phyloP scores from a whole-genome alignment of 1,284 basidiomycete species.

The Irpex lacteus region DNA sequence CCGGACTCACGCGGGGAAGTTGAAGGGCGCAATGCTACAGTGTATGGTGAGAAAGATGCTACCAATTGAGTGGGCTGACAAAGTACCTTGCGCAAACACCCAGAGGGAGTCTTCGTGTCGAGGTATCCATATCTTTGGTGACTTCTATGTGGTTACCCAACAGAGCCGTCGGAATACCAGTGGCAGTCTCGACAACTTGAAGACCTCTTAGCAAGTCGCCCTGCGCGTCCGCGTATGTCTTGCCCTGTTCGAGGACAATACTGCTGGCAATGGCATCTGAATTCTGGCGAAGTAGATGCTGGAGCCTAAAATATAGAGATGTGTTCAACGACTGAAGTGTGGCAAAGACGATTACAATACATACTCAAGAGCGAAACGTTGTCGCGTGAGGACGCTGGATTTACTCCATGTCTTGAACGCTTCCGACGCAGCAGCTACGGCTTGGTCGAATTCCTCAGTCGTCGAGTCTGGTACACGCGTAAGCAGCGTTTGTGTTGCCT shows the following conservation, averaged over 20 bases:
- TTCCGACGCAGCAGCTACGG: conserved; percentile 83
- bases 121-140: conserved; percentile 97
- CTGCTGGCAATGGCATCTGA: conserved; percentile 73
- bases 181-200: conserved; percentile 91
- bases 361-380: conserved; percentile 88
- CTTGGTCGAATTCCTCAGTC: conserved; percentile 76
- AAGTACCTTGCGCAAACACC: conserved; percentile 73
- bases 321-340: not conserved
- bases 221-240: conserved; percentile 88
- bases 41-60: conserved; percentile 3
- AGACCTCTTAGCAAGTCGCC: conserved; percentile 93
- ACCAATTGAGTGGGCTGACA: conserved; percentile 14
- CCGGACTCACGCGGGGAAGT: conserved; percentile 79
- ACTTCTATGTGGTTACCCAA: conserved; percentile 94
- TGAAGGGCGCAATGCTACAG: conserved; percentile 84
- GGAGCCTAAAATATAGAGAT: conserved; percentile 49
- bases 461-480: conserved; percentile 91
- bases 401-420: conserved; percentile 91
- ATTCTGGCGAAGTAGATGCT: conserved; percentile 77
- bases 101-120: conserved; percentile 74
- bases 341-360: not conserved
- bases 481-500: conserved; percentile 89
- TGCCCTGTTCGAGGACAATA: conserved; percentile 89
- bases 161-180: conserved; percentile 80
- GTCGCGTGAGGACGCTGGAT: conserved; percentile 79